Base-by-base conservation (phyloP, 257 asterid genomes). In the Eustoma russellianum region DNA sequence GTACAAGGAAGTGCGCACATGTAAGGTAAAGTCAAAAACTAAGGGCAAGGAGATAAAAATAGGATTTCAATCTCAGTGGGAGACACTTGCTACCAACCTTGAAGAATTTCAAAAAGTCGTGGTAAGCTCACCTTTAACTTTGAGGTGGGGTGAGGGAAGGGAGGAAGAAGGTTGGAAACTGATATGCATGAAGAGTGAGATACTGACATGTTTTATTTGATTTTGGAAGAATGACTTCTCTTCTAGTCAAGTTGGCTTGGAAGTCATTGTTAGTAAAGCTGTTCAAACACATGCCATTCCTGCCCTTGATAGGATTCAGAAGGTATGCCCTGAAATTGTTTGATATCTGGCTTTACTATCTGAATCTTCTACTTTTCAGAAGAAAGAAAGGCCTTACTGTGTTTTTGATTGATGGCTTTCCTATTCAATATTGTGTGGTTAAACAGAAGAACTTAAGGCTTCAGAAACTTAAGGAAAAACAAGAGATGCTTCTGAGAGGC, bases 11-110 rank as follows among this genome's bases (percentile, higher is more conserved):
- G 83, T 82, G 24, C 59, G 18, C 46, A 16, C 53, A 41, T 53
- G 67, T 71, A 67, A 69, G 64, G 58, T 40, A 17, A 57, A 53
- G 62, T 63, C 62, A 59, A 71, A 46, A 50, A 61, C 53, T 53
- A 81, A 57, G 50, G 65, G 57, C 54, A 68, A 59, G 74, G 75
- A 56, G 56, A 46, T 50, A 14, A 43, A 34, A 38, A 73, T 71
- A 40, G 74, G 65, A 7, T 62, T 78, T 28, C 49, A 33, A 59
- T 81, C 66, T 68, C 76, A 64, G 58, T 90, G 98, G 98, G 94
- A 86, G 72, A 80, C 95, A 58, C 74, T 86, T 48, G 98, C 98
- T 18, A 83, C 94, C 16, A 78, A 79, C 75, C 72, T 73, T 55
- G 93, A 90, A 51, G 98, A 82, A 69, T 78, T 86, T 73, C 83